Conservation (phyloP, 2,329 filamentous ascomycete species). For the Pseudogymnoascus pannorum region DNA sequence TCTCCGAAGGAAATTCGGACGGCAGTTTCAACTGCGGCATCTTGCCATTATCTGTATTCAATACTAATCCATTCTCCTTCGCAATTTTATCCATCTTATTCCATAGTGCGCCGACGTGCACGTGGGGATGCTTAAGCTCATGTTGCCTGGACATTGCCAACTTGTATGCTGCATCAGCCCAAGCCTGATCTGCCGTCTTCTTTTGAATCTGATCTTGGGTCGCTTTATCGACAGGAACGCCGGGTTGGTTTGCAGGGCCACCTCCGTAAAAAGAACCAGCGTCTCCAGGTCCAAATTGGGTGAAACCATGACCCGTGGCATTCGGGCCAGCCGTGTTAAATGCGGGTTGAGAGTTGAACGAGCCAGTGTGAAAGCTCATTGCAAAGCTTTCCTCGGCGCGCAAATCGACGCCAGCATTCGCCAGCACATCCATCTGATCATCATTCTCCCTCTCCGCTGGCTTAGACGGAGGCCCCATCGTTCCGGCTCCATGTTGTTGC, state of each 20-base stretch:
- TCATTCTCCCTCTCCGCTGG: conserved; percentile 56
- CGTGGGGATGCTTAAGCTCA: conserved; percentile 50
- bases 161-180: conserved; percentile 52
- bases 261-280: conserved; percentile 56
- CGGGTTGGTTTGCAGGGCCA: conserved; percentile 57
- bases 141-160: conserved; percentile 49
- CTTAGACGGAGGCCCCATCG: conserved; percentile 54
- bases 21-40: conserved; percentile 33
- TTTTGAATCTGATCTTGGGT: conserved; percentile 59
- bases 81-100: conserved; percentile 49
- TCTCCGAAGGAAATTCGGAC: conserved; percentile 22
- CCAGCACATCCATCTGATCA: conserved; percentile 76
- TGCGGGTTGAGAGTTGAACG: conserved; percentile 37
- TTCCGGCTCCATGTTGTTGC: conserved; percentile 26
- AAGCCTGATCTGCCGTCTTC: conserved; percentile 57
- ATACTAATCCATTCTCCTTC: conserved; percentile 46
- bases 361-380: conserved; percentile 56
- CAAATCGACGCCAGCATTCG: conserved; percentile 79
- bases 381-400: conserved; percentile 79
- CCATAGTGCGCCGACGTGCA: conserved; percentile 21
- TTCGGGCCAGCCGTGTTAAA: conserved; percentile 33
- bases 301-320: conserved; percentile 41
- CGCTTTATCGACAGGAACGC: conserved; percentile 38
- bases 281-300: conserved; percentile 46
- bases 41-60: conserved; percentile 52